Conservation (phyloP, 140 eudicot genomes). For the Bidens hawaiensis region DNA sequence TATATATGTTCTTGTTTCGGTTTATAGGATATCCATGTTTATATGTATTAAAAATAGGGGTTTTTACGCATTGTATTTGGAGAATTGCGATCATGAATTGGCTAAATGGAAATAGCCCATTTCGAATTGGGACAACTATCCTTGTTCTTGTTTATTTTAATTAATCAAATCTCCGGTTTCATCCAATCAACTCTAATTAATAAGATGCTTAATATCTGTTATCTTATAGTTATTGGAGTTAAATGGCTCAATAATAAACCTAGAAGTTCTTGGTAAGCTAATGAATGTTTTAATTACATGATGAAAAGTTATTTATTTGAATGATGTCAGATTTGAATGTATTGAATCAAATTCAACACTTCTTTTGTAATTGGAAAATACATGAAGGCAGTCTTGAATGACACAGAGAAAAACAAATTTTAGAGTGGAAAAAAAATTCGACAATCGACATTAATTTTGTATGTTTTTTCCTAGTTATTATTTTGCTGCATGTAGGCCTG, state of each 20-base stretch:
- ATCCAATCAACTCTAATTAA: too few relatives aligned
- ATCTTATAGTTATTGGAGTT: neutral
- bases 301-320: slow-evolving; percentile 2
- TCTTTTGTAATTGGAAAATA: slow-evolving; percentile 6
- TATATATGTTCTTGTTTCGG: too few relatives aligned
- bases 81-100: too few relatives aligned
- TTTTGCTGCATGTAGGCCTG: too few relatives aligned
- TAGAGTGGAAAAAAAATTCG: neutral
- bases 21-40: too few relatives aligned
- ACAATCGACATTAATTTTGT: slow-evolving; percentile 5
- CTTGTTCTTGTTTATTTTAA: too few relatives aligned
- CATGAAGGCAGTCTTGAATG: slow-evolving; percentile 12
- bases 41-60: too few relatives aligned
- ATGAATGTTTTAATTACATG: neutral
- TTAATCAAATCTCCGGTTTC: too few relatives aligned
- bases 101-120: too few relatives aligned
- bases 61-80: too few relatives aligned
- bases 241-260: neutral
- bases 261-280: neutral
- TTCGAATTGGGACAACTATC: too few relatives aligned
- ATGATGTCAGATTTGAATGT: slow-evolving; percentile 12
- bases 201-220: too few relatives aligned
- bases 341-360: slow-evolving; percentile 14
- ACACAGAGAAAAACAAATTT: neutral
- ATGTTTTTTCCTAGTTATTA: neutral